Base-by-base conservation (phyloP, 768 basidiomycete species). In the Podaxis mareebaensis region DNA sequence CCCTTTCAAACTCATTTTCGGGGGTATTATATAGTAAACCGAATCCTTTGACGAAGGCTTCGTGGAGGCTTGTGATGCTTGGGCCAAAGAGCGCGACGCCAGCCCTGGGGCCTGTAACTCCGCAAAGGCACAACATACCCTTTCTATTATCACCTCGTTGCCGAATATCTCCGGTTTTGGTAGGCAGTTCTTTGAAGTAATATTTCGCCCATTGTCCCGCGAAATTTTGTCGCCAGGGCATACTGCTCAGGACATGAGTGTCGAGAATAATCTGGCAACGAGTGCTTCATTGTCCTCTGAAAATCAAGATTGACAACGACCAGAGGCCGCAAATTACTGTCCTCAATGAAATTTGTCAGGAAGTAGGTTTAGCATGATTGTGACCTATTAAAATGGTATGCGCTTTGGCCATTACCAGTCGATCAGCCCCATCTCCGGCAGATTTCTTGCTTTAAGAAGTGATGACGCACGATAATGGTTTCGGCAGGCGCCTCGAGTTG, bases 131-230 rank as follows among this genome's bases (percentile, higher is more conserved):
- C 61, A 49, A 40, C 61, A 63, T 63, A 58, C 59, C 64, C 64
- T 57, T 55, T 60, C 65, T 72, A 68, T 69, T 71, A 68, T 69
- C 68, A 68, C 71, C 58, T 71, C 69, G 70, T 69, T 65, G 60
- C 55, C 49, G 53, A 56, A 46, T 44, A 24, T 33, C 36, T 40
- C 60, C 51, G 20, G 40, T 57, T 63, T 40, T 38, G 55, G 61
- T n/a, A 63, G 54, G 54, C 51, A 36, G 51, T 59, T 54, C 33
- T 56, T 51, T 54, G 51, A 40, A 24, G 26, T 28, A 33, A 12
- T 24, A 58, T 64, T 59, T 58, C 26, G 22, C 26, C 22, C 36
- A 40, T 48, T 49, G 44, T 56, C 24, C 17, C n/a, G 26, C 30
- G 15, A 12, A 28, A 39, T 26, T 38, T 22, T 39, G 51, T 58